Base-by-base conservation (phyloP, 1,139 yeast genomes). In the Geotrichum fermentans region DNA sequence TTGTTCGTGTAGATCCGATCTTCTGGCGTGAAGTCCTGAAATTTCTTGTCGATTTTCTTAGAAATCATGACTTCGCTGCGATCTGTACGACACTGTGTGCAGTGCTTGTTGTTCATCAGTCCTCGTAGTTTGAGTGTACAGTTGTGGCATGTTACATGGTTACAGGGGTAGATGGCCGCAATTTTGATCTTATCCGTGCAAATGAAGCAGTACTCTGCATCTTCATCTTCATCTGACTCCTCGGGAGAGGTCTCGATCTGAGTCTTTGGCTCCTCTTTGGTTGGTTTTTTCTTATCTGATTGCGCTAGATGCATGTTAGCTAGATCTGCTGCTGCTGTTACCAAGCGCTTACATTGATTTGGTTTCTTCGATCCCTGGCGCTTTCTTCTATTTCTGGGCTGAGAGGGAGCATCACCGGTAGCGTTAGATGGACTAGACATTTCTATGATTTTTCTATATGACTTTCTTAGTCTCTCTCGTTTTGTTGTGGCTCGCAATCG, bases 101-200 rank as follows among this genome's bases (percentile, higher is more conserved):
- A 92, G 17, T 76, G 71, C 32, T 73, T 75, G 67, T 85, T 88
- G 35, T 77, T 76, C 67, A 85, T 89, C 26, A 90, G 70, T 0
- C 89, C 92, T 40, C 97, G 73, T 61, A 89, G 88, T 57, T 97
- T 75, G 58, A 90, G 78, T 0, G 89, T 74, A 70, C 99, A 92
- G 49, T 68, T 69, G 63, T 88, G 89, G 65, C 99, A 92, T 0
- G 90, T 81, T 21, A 74, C 75, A 63, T 92, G 97, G 58, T 82
- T 82, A 67, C 99, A 92, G 0, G 90, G 86, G 2, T 92, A 78
- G 14, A 84, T 65, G 0, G 96, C 86, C 2, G 81, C 80, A 60
- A 75, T 77, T 20, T 58, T 60, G 38, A 89, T 73, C 39, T 70
- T 72, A 44, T 86, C 83, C 0, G 97, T 95, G 70, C 99, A 92